phyloP scores from a whole-genome alignment of 192 early-diverging fungal species.

The Cladochytrium replicatum region DNA sequence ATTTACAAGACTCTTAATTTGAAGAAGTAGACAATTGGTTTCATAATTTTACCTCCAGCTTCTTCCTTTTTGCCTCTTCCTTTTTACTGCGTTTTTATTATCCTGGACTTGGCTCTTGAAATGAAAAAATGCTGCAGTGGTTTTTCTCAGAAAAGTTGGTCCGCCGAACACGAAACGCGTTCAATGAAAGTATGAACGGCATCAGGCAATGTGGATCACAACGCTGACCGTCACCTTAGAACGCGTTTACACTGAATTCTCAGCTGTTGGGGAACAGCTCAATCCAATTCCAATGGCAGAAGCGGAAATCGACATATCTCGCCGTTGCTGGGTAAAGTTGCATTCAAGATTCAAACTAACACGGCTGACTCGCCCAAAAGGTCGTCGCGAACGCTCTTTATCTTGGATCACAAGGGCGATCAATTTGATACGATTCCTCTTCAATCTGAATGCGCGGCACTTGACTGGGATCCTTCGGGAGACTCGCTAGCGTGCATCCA shows the following conservation, averaged over 20 bases:
- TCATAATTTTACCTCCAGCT: too few relatives aligned
- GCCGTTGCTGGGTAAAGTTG: conserved; percentile 23
- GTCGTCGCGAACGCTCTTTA: conserved; percentile 10
- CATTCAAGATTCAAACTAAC: neutral
- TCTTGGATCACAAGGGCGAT: conserved; percentile 24
- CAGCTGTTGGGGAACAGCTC: too few relatives aligned
- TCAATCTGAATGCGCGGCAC: conserved; percentile 18
- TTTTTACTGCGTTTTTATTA: too few relatives aligned
- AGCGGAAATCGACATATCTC: conserved; percentile 15
- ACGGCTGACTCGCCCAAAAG: neutral
- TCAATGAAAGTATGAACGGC: too few relatives aligned
- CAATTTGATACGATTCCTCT: conserved; percentile 14
- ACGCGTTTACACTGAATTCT: too few relatives aligned
- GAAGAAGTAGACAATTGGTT: conserved; percentile 30
- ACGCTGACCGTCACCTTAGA: too few relatives aligned
- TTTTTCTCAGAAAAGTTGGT: too few relatives aligned
- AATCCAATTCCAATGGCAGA: conserved; percentile 29
- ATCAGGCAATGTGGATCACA: too few relatives aligned
- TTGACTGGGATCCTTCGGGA: conserved; percentile 35
- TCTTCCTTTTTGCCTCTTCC: too few relatives aligned
- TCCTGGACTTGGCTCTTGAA: too few relatives aligned
- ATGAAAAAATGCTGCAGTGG: too few relatives aligned
- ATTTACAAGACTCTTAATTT: conserved; percentile 54
- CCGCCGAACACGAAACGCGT: too few relatives aligned
- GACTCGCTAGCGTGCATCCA: conserved; percentile 24